Percentiles rank a stretch among this genome's conserved stretches.
Conservation (phyloP, 2,329 filamentous ascomycete species). For the Knoxdaviesia proteae region DNA sequence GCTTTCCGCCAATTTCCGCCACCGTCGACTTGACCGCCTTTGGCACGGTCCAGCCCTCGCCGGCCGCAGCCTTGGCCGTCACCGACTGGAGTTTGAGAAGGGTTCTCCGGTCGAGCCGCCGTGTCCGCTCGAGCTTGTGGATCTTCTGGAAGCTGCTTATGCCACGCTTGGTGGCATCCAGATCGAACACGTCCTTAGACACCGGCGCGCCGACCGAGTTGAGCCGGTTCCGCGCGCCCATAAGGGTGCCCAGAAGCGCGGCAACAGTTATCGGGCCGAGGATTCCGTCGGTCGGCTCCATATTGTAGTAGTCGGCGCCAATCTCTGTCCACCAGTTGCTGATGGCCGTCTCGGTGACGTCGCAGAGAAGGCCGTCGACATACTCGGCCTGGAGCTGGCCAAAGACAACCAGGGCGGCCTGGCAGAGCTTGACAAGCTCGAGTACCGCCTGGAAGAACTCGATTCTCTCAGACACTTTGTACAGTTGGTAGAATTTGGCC, state of each 20-base stretch:
- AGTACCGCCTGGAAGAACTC: constrained; percentile 59
- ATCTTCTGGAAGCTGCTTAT: constrained; percentile 81
- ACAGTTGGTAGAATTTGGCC: constrained; percentile 81
- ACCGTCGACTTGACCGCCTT: constrained; percentile 90
- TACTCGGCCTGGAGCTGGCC: constrained; percentile 74
- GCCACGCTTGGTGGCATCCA: constrained; percentile 60
- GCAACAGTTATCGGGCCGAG: constrained; percentile 82
- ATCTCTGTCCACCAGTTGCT: constrained; percentile 94
- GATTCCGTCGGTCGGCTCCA: constrained; percentile 82
- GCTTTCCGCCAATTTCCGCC: constrained; percentile 79
- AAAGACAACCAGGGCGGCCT: constrained; percentile 73
- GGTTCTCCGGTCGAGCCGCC: constrained; percentile 66
- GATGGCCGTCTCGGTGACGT: constrained; percentile 76
- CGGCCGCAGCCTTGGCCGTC: constrained; percentile 78
- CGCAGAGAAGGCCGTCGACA: constrained; percentile 78
- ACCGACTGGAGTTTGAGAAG: constrained; percentile 57
- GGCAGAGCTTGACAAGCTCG: constrained; percentile 79
- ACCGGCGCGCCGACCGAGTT: constrained; percentile 71
- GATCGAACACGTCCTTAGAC: constrained; percentile 78
- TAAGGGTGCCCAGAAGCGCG: constrained; percentile 65
- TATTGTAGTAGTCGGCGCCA: constrained; percentile 76
- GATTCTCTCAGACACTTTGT: constrained; percentile 68
- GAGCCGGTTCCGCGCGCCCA: constrained; percentile 77
- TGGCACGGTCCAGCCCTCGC: constrained; percentile 81
- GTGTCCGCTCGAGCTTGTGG: constrained; percentile 57